A percentile compares a stretch with the other conserved stretches of the same genome.
Conservation (phyloP, 345 rosid genomes). For the Pistacia atlantica region DNA sequence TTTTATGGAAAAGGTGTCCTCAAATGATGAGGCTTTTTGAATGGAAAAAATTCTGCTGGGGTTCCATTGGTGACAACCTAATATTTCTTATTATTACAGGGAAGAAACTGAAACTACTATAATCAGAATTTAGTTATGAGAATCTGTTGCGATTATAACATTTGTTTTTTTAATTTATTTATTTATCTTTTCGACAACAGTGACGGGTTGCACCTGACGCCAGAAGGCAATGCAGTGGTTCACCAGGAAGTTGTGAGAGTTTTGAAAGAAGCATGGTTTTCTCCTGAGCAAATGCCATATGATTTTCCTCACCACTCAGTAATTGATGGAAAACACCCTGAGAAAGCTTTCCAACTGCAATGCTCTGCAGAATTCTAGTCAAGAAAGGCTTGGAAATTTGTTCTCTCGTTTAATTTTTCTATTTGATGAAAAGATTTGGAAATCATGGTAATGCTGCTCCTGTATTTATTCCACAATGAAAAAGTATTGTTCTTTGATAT, state of each 20-base stretch:
- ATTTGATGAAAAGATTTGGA: not conserved
- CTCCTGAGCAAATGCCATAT: slow-evolving; percentile 70
- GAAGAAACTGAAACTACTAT: not conserved
- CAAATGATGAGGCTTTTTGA: not conserved
- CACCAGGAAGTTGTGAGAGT: slow-evolving; percentile 44
- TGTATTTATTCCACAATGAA: not conserved
- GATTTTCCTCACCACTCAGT: slow-evolving; percentile 80
- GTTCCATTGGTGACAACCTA: not conserved
- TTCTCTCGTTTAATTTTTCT: not conserved
- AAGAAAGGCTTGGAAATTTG: not conserved
- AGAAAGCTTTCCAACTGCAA: slow-evolving; percentile 57
- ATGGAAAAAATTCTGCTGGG: not conserved
- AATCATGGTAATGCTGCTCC: not conserved
- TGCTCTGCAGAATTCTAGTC: slow-evolving; percentile 28
- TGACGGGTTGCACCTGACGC: slow-evolving; percentile 84
- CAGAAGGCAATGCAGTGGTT: slow-evolving; percentile 46
- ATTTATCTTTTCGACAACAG: slow-evolving; percentile 38
- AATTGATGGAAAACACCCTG: slow-evolving; percentile 67
- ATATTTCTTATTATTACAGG: not conserved
- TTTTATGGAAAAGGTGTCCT: not conserved
- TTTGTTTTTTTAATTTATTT: not conserved
- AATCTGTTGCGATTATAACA: not conserved
- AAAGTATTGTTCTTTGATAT: not conserved
- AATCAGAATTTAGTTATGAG: not conserved
- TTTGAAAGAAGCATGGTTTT: slow-evolving; percentile 68